Base-by-base conservation (phyloP, 1,284 basidiomycete genomes). In the Fereydounia khargensis region DNA sequence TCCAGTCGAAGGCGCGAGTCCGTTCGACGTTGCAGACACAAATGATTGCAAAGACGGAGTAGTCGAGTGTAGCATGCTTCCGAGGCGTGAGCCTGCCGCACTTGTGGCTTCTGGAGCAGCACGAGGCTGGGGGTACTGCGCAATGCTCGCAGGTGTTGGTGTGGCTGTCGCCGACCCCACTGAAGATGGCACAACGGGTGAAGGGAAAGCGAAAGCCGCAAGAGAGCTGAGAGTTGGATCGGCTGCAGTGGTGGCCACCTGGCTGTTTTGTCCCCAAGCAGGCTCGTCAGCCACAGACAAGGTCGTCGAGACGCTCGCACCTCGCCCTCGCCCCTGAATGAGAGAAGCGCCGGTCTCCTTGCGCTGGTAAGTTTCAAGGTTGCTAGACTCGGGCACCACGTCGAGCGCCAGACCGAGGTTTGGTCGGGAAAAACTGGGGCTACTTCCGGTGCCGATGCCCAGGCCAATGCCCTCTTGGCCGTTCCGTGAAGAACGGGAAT, bases 201-300 rank as follows among this genome's bases (percentile, higher is more conserved):
- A 48, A 1, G 57, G 51, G 14, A 60, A 60, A 6, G 47, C 40
- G 22, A 51, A 60, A 16, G 41, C 34, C 23, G 57, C 40, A 40
- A 54, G 47, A n/a, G 44, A 22, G 9, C 44, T 47, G 14, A 36
- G 11, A 14, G 18, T 23, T 3, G 40, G 44, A 25, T 48, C 45
- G 6, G 38, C n/a, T 17, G 6, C 23, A 8, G 42, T 27, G 17
- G 23, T 14, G n/a, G 16, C 3, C 6, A 41, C 37, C 4, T 47
- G 51, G 11, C 24, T 30, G 37, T 47, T 56, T 33, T 56, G 45
- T 6, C 58, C 58, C 58, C 58, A 61, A 19, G 42, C 31, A 3
- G 58, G 58, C 39, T 61, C 58, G 32, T 16, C 28, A 35, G 28
- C 43, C 17, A 34, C 31, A 10, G 54, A 50, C 8, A 53, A 18